Percentiles rank a stretch among this genome's conserved stretches.
These are phyloP conservation scores for Aspergillus latus DNA, from an alignment of 2,329 filamentous ascomycete species.

Conservation along the genomic window DNA sequence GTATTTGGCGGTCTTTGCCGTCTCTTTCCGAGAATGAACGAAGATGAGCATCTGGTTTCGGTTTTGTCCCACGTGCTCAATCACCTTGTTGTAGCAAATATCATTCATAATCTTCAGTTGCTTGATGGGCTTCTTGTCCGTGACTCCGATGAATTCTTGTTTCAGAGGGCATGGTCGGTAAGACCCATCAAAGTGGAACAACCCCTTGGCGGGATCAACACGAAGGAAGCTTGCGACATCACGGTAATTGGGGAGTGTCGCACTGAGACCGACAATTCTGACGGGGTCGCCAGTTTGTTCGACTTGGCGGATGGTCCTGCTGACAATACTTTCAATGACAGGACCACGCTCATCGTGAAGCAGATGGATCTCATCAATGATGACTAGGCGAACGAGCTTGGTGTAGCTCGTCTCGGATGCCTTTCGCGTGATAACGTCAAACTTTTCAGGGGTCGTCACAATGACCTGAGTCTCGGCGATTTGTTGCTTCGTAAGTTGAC, in stretches of 20 bases:
- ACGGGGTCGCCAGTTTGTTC: constrained; percentile 95
- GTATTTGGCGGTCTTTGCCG: constrained; percentile 93
- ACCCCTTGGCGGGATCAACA: constrained; percentile 77
- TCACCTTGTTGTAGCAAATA: constrained; percentile 94
- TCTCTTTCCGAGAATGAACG: constrained; percentile 97
- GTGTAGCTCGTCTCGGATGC: constrained; percentile 96
- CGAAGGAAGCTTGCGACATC: constrained; percentile 95
- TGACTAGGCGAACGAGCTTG: constrained; percentile 90
- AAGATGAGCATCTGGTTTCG: constrained; percentile 99
- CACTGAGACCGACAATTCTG: constrained; percentile 86
- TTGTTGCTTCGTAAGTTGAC: constrained; percentile 97
- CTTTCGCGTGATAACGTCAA: constrained; percentile 98
- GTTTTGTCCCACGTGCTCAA: constrained; percentile 91
- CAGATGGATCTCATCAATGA: constrained; percentile 97
- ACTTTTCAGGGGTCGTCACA: constrained; percentile 97
- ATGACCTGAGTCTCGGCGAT: constrained; percentile 98
- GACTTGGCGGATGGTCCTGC: constrained; percentile 84
- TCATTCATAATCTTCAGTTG: constrained; percentile 99
- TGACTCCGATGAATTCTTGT: constrained; percentile 96
- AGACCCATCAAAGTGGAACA: constrained; percentile 95
- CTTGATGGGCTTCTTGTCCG: constrained; percentile 97
- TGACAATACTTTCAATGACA: constrained; percentile 94
- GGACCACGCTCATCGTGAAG: constrained; percentile 96
- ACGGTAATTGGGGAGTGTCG: constrained; percentile 92
- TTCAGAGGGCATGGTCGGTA: constrained; percentile 91